Evolutionary conservation across 2,329 filamentous ascomycete species (phyloP).

Genomic region (Beauveria rudraprayagi): DNA sequence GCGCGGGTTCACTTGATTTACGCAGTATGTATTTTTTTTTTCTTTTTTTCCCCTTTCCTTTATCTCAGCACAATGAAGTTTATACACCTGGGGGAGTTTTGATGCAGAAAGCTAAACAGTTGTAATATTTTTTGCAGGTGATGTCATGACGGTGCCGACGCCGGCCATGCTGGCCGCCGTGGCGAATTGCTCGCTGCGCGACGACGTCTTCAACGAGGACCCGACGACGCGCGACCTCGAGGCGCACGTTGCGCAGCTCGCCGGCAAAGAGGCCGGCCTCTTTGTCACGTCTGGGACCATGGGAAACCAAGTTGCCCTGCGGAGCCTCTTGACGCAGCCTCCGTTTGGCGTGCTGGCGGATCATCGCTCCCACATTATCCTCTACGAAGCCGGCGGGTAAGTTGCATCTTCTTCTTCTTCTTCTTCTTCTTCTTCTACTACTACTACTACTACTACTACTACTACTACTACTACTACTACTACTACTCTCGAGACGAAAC

Average conservation of each 20-base stretch:
- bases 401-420: conserved; percentile 16
- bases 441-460: neutral
- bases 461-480: no score
- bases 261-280: conserved; percentile 67
- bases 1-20: conserved; percentile 31
- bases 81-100: no score
- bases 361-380: conserved; percentile 66
- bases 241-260: conserved; percentile 60
- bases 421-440: neutral
- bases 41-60: neutral
- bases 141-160: conserved; percentile 64
- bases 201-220: conserved; percentile 81
- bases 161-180: conserved; percentile 76
- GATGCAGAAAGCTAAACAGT: no score
- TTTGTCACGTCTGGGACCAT: conserved; percentile 87
- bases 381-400: conserved; percentile 55
- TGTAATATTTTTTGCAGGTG: conserved; percentile 26
- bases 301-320: conserved; percentile 82
- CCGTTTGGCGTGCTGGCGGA: conserved; percentile 78
- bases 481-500: no score
- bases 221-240: conserved; percentile 70
- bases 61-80: no score
- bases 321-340: conserved; percentile 68
- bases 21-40: conserved; percentile 25
- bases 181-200: conserved; percentile 62